These are phyloP conservation scores for Colletotrichum costaricense DNA, from an alignment of 2,329 filamentous ascomycete species.

Conservation along the genomic window DNA sequence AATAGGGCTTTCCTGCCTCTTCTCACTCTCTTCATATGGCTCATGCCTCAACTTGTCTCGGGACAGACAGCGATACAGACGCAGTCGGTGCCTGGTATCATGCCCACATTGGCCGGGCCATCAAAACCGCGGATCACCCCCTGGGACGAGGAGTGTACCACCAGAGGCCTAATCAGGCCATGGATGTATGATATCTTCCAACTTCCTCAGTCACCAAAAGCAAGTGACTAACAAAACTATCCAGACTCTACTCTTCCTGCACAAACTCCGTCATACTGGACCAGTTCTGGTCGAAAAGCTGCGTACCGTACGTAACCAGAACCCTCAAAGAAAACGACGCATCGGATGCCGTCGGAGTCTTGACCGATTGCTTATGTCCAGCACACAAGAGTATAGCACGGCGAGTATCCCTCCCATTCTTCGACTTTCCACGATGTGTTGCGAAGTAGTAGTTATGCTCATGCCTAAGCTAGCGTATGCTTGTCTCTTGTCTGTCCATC, in stretches of 20 bases:
- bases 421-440: too few species aligned
- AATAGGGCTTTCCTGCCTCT: background rate
- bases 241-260: conserved; percentile 10
- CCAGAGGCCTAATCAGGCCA: background rate
- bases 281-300: background rate
- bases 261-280: conserved; percentile 13
- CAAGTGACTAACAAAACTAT: background rate
- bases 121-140: background rate
- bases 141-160: conserved; percentile 8
- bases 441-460: background rate
- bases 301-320: background rate
- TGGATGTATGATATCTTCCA: background rate
- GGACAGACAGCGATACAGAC: background rate
- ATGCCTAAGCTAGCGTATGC: background rate
- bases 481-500: background rate
- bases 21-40: background rate
- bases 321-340: background rate
- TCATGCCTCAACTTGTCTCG: background rate
- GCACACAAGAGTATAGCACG: conserved; percentile 8
- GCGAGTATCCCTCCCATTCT: background rate
- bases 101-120: conserved; percentile 20
- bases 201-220: too few species aligned
- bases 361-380: conserved; percentile 1
- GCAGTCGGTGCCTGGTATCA: background rate
- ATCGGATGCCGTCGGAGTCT: background rate